Evolutionary conservation across 2,329 filamentous ascomycete genomes (phyloP).

Genomic region (Atkinsonella texensis): DNA sequence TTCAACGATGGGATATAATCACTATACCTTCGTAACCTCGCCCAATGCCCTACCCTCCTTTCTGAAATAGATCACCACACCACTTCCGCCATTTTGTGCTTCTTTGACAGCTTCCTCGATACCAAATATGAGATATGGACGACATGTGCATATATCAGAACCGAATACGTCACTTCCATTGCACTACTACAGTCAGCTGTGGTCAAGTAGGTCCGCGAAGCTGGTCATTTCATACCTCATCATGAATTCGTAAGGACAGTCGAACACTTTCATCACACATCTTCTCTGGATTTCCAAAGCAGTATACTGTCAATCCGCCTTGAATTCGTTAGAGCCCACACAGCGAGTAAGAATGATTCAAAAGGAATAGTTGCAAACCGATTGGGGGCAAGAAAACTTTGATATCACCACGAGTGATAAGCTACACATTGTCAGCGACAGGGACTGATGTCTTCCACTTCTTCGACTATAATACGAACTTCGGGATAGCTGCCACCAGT

Average conservation of each 20-base stretch:
- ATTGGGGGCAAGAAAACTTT: constrained; percentile 95
- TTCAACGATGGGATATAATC: background rate
- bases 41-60: constrained; percentile 93
- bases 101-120: constrained; percentile 97
- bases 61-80: constrained; percentile 96
- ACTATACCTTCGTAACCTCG: constrained; percentile 81
- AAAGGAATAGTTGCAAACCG: constrained; percentile 29
- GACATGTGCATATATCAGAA: constrained; percentile 94
- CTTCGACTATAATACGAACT: constrained; percentile 1
- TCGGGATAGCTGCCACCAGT: constrained; percentile 95
- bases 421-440: constrained; percentile 20
- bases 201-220: background rate
- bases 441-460: background rate
- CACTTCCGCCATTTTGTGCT: constrained; percentile 84
- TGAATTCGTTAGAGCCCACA: background rate
- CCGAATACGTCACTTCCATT: constrained; percentile 97
- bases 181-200: constrained; percentile 37
- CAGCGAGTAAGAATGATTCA: background rate
- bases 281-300: constrained; percentile 88
- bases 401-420: constrained; percentile 89
- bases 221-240: constrained; percentile 33
- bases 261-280: constrained; percentile 77
- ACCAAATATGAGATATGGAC: constrained; percentile 90
- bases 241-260: constrained; percentile 72
- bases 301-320: constrained; percentile 88